phyloP scores from a whole-genome alignment of 179 eudicot species.

The Patellifolia procumbens region DNA sequence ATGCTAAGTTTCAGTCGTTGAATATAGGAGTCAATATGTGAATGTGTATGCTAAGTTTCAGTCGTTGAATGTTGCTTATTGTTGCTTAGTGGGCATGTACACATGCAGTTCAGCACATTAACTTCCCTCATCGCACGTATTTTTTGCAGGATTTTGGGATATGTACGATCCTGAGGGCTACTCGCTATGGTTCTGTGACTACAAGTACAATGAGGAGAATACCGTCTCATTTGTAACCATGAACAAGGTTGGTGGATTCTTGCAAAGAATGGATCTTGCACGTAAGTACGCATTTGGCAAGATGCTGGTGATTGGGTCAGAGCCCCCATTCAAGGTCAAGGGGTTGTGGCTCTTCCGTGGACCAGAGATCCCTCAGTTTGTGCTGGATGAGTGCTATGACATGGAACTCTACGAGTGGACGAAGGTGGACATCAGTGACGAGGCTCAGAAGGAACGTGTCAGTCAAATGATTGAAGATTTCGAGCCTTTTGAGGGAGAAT shows the following conservation, averaged over 20 bases:
- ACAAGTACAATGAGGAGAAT: constrained; percentile 82
- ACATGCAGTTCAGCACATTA: too few relatives aligned
- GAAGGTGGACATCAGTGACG: constrained; percentile 71
- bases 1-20: too few relatives aligned
- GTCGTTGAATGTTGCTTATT: too few relatives aligned
- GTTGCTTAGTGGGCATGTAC: too few relatives aligned
- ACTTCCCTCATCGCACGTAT: too few relatives aligned
- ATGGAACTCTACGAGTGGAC: constrained; percentile 91
- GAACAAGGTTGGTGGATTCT: constrained; percentile 78
- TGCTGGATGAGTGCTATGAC: constrained; percentile 78
- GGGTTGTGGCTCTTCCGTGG: constrained; percentile 95
- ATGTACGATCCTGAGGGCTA: constrained; percentile 95
- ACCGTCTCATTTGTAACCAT: constrained; percentile 72
- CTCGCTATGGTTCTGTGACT: constrained; percentile 89
- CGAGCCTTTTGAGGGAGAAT: constrained; percentile 87
- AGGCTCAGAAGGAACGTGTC: constrained; percentile 79
- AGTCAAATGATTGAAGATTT: constrained; percentile 78
- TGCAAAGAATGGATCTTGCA: constrained; percentile 79
- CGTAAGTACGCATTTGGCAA: constrained; percentile 94
- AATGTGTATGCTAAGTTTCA: too few relatives aligned
- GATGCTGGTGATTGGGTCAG: constrained; percentile 73
- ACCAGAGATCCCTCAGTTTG: constrained; percentile 70
- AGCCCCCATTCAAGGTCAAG: constrained; percentile 80
- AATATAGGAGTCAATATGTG: too few relatives aligned
- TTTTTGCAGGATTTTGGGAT: constrained; percentile 78